phyloP scores from a whole-genome alignment of 768 basidiomycete genomes.

The Chalciporus piperatus region DNA sequence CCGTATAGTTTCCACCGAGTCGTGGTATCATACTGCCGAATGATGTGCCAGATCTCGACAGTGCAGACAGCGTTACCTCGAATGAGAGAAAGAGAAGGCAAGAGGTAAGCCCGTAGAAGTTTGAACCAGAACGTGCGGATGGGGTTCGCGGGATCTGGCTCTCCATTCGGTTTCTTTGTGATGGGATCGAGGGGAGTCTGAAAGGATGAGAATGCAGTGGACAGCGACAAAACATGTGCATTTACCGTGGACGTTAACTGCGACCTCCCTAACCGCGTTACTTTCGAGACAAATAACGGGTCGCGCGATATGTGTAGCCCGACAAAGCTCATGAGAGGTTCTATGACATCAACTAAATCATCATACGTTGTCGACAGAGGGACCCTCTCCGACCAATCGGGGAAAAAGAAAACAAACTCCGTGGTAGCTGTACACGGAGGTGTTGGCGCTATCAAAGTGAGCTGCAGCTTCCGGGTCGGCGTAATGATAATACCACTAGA shows the following conservation, averaged over 20 bases:
- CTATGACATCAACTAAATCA: slow-evolving; percentile 72
- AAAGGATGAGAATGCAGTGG: slow-evolving; percentile 7
- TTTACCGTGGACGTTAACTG: slow-evolving; percentile 58
- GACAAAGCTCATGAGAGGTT: slow-evolving; percentile 77
- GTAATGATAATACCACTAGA: slow-evolving; percentile 51
- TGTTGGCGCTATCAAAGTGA: slow-evolving; percentile 77
- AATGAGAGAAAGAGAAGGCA: slow-evolving; percentile 85
- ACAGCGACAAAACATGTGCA: background rate
- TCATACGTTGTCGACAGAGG: slow-evolving; percentile 61
- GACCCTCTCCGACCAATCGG: slow-evolving; percentile 72
- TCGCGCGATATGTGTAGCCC: slow-evolving; percentile 81
- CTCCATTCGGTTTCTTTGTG: slow-evolving; percentile 57
- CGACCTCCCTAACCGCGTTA: slow-evolving; percentile 71
- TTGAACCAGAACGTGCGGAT: slow-evolving; percentile 82
- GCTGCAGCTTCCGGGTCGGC: slow-evolving; percentile 55
- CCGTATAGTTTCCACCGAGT: slow-evolving; percentile 91
- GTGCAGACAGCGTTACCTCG: slow-evolving; percentile 85
- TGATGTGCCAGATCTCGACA: slow-evolving; percentile 89
- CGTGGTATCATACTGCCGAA: slow-evolving; percentile 73
- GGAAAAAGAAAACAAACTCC: slow-evolving; percentile 91
- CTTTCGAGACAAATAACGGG: slow-evolving; percentile 72
- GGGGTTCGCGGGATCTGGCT: slow-evolving; percentile 56
- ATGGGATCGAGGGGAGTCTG: slow-evolving; percentile 53
- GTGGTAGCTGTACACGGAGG: slow-evolving; percentile 72
- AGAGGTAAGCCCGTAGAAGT: slow-evolving; percentile 72